Evolutionary conservation across 805 yeast species (phyloP), one percentile per base, ranked within the genome.

Genomic region (Yamadazyma akitaensis): DNA sequence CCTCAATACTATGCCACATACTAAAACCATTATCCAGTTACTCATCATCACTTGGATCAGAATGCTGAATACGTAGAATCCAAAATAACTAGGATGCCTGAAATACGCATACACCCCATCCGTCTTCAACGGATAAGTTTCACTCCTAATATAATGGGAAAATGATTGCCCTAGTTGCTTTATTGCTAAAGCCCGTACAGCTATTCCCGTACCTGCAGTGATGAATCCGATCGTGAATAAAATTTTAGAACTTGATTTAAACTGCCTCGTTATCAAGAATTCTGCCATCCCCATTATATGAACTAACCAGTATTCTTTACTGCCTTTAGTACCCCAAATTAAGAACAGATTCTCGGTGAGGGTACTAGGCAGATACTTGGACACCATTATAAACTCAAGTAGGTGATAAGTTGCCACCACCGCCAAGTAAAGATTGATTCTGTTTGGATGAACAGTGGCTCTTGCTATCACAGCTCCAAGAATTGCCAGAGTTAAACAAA

Each of bases 51-150:
- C 19, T 49, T 68, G 70, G 43, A 58, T 43, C 9, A 75, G 75
- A 26, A 62, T 51, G 11, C 57, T 65, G 39, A 62, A 62, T n/a
- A 59, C 41, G 50, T 64, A 61, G 48, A 68, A 70, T 34, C 75
- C 75, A 7, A 65, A 40, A 47, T 70, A 70, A 43, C 72, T 64
- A 14, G 75, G 75, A 47, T 70, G 75, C 42, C 75, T 49, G 24
- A 57, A 44, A 48, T 49, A 51, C 7, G 49, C 32, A 47, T 65
- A 70, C n/a, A 67, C 47, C 1, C 75, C 75, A 12, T 40, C 36
- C 11, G 72, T 67, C 24, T 69, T 60, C 30, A 70, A 52, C 39
- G 37, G 40, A 10, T 51, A 51, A 21, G 39, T 40, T 10, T 53
- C 50, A 6, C 64, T 56, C 12, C 51, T 54, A 12, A 70, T 61